Evolutionary conservation across 169 alveolate genomes (phyloP).

Genomic region (Cryptosporidium andersoni): DNA sequence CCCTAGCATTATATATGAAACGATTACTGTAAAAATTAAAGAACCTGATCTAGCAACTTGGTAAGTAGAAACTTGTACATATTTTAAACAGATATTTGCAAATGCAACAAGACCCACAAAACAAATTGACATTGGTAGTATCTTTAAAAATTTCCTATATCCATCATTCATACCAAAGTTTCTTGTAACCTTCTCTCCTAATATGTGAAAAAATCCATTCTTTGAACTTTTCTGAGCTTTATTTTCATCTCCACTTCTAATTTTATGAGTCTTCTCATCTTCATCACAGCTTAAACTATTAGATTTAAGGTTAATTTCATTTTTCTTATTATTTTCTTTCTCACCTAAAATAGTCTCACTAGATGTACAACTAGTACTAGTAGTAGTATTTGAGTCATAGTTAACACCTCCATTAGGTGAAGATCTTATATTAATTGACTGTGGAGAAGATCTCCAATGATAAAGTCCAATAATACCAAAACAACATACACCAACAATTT

Average conservation of each 20-base stretch:
- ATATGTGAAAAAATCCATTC: background rate
- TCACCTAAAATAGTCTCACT: slow-evolving; percentile 6
- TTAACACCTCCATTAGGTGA: slow-evolving; percentile 7
- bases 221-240: background rate
- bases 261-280: background rate
- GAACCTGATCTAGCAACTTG: slow-evolving; percentile 79
- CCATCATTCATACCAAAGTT: background rate
- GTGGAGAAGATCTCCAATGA: slow-evolving; percentile 24
- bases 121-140: slow-evolving; percentile 73
- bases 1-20: slow-evolving; percentile 72
- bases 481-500: slow-evolving; percentile 52
- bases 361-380: slow-evolving; percentile 48
- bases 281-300: background rate
- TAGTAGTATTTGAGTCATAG: background rate
- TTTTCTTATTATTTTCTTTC: background rate
- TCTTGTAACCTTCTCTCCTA: background rate
- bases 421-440: slow-evolving; percentile 1
- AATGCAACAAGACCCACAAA: slow-evolving; percentile 76
- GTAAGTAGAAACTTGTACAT: slow-evolving; percentile 78
- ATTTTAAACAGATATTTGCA: slow-evolving; percentile 73
- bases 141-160: slow-evolving; percentile 21
- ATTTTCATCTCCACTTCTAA: background rate
- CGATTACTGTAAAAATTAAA: slow-evolving; percentile 71
- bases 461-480: slow-evolving; percentile 43
- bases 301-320: slow-evolving; percentile 13